Conservation (phyloP, 2,329 filamentous ascomycete species). For the Diaporthe nobilis region DNA sequence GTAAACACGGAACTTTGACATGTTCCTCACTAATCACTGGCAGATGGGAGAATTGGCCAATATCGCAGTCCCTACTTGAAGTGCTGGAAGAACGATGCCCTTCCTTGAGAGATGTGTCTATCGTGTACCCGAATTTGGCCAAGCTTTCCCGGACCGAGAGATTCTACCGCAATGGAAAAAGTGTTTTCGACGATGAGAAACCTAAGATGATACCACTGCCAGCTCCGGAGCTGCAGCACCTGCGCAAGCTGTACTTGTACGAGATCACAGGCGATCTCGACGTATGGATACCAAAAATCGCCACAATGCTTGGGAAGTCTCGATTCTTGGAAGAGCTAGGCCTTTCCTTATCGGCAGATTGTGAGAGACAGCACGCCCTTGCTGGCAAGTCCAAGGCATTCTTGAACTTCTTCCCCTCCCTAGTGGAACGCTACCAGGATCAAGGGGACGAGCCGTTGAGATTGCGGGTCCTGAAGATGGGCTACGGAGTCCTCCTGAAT, state of each 20-base stretch:
- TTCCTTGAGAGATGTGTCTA: slow-evolving; percentile 22
- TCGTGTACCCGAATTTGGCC: slow-evolving; percentile 30
- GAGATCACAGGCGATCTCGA: slow-evolving; percentile 35
- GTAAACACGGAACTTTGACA: rapidly evolving
- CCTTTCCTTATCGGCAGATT: slow-evolving; percentile 36
- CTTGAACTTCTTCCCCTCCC: slow-evolving; percentile 26
- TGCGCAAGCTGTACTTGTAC: slow-evolving; percentile 35
- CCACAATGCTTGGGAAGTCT: slow-evolving; percentile 29
- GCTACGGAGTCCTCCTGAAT: slow-evolving; percentile 36
- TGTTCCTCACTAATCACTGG: too few relatives aligned
- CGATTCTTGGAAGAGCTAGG: slow-evolving; percentile 26
- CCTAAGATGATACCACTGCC: slow-evolving; percentile 21
- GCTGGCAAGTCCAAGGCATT: not conserved
- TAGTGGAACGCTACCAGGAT: slow-evolving; percentile 24
- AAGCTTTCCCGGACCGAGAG: slow-evolving; percentile 4
- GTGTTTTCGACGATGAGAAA: slow-evolving; percentile 16
- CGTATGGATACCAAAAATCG: slow-evolving; percentile 28
- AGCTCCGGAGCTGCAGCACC: slow-evolving; percentile 28
- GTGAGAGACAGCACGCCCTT: slow-evolving; percentile 24
- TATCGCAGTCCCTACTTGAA: slow-evolving; percentile 14
- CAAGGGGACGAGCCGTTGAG: slow-evolving; percentile 30
- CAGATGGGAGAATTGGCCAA: slow-evolving; percentile 36
- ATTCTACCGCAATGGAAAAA: slow-evolving; percentile 8
- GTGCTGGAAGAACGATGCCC: slow-evolving; percentile 24
- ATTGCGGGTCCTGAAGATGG: slow-evolving; percentile 35